Conservation (phyloP, 768 basidiomycete species). For the Amanita thiersii region DNA sequence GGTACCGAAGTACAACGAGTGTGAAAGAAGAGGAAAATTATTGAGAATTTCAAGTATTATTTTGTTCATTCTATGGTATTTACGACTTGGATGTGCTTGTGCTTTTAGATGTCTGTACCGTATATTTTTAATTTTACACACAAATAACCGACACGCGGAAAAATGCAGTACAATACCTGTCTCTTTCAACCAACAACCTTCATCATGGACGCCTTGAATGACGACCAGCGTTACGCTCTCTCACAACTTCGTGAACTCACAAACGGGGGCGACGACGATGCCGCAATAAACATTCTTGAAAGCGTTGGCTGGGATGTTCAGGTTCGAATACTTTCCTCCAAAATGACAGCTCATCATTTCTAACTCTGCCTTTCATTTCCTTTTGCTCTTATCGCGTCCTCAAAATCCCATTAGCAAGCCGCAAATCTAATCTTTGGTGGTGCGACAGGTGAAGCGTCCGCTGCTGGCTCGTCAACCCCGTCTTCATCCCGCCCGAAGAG, state of each 20-base stretch:
- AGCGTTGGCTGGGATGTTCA: constrained; percentile 68
- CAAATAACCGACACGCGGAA: constrained; percentile 9
- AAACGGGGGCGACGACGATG: constrained; percentile 51
- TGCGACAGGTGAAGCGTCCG: constrained; percentile 12
- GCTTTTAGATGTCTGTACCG: neutral
- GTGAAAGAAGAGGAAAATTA: constrained; percentile 40
- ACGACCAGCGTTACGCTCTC: constrained; percentile 25
- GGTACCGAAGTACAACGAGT: constrained; percentile 21
- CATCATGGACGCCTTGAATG: constrained; percentile 14
- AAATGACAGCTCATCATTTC: neutral
- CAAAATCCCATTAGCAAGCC: constrained; percentile 33
- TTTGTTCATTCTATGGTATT: neutral
- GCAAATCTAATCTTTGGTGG: constrained; percentile 51
- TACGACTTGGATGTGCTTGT: constrained; percentile 1
- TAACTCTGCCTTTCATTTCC: neutral
- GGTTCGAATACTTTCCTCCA: constrained; percentile 26
- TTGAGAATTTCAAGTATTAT: neutral
- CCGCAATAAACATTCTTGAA: constrained; percentile 49
- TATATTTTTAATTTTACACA: constrained; percentile 1
- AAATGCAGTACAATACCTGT: constrained; percentile 1
- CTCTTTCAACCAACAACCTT: neutral
- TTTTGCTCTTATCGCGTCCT: neutral
- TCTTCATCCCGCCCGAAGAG: constrained; percentile 8
- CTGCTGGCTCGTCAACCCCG: constrained; percentile 9
- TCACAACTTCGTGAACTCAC: constrained; percentile 50